Base-by-base conservation (phyloP, 2,329 filamentous ascomycete species). In the Xylaria sp. region DNA sequence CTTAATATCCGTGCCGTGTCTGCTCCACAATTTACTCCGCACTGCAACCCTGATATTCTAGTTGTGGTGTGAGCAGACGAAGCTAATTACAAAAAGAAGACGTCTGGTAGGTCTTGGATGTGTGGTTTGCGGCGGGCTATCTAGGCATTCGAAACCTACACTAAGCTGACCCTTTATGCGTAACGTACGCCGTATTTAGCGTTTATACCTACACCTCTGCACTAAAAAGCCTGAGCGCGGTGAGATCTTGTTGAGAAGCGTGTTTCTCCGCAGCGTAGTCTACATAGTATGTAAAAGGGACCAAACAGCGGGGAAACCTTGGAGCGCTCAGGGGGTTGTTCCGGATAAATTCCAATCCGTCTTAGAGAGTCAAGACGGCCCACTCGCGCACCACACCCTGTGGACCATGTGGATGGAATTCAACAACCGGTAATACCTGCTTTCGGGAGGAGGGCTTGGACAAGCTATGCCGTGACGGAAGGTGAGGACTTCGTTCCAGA, bases 21-120 rank as follows among this genome's bases (percentile, higher is more conserved):
- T 69, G 66, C 66, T 70, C 68, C 68, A 70, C 66, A 66, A 53
- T 55, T 63, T 69, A 68, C 69, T 71, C 69, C 69, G 69, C 69
- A 71, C 55, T 63, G 63, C 60, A 64, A 70, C 66, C 59, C 48
- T 67, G 48, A 60, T 59, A 60, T 68, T 60, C 57, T 48, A 53
- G 25, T 57, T 67, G 50, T 39, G 62, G 65, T 60, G 58, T 25
- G 32, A 45, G 28, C 32, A 28, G 64, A 43, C 32, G 60, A 65
- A 58, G 36, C 43, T 58, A 69, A 55, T 59, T 58, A 48, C 60
- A 64, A 67, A 67, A 64, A 48, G 15, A 50, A 30, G 30, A 34
- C 46, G 3, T 46, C 46, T 55, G 46, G 48, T 50, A 34, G 53
- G 50, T 56, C 30, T 52, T 53, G 55, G 62, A 2, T 52, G 34